phyloP scores from a whole-genome alignment of 257 asterid genomes.

The Anisodus acutangulus region DNA sequence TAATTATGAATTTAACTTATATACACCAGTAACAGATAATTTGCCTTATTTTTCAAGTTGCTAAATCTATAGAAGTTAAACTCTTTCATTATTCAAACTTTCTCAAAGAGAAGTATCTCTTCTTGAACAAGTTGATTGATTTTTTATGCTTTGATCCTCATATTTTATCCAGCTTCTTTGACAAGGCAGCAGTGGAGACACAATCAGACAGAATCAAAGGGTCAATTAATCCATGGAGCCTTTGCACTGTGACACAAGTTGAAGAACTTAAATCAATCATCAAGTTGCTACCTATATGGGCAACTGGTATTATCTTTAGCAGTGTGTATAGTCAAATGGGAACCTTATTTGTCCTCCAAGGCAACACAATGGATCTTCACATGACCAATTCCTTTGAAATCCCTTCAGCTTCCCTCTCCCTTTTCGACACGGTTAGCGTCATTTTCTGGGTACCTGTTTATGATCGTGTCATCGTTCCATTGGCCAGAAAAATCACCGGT shows the following conservation, averaged over 20 bases:
- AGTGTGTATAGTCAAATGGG: conserved; percentile 74
- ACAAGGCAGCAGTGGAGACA: conserved; percentile 69
- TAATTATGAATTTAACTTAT: too few relatives aligned
- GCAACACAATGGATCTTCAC: conserved; percentile 59
- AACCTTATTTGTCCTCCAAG: conserved; percentile 69
- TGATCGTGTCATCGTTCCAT: conserved; percentile 58
- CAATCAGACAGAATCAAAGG: conserved; percentile 49
- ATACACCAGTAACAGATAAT: too few relatives aligned
- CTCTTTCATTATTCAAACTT: background rate
- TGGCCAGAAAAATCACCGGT: conserved; percentile 52
- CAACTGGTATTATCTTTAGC: conserved; percentile 68
- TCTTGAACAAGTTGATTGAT: background rate
- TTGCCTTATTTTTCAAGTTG: too few relatives aligned
- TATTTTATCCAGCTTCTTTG: conserved; percentile 55
- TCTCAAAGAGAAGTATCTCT: background rate
- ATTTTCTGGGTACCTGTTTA: conserved; percentile 67
- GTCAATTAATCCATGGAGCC: conserved; percentile 50
- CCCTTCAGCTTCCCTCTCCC: conserved; percentile 64
- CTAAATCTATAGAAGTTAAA: background rate
- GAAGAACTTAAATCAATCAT: conserved; percentile 67
- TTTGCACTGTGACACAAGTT: conserved; percentile 70
- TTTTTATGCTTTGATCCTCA: background rate
- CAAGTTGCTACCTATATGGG: conserved; percentile 63
- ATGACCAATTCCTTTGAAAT: conserved; percentile 51
- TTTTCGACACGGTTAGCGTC: conserved; percentile 67